Base-by-base conservation (phyloP, 2,329 filamentous ascomycete species). In the Exophiala sideris region DNA sequence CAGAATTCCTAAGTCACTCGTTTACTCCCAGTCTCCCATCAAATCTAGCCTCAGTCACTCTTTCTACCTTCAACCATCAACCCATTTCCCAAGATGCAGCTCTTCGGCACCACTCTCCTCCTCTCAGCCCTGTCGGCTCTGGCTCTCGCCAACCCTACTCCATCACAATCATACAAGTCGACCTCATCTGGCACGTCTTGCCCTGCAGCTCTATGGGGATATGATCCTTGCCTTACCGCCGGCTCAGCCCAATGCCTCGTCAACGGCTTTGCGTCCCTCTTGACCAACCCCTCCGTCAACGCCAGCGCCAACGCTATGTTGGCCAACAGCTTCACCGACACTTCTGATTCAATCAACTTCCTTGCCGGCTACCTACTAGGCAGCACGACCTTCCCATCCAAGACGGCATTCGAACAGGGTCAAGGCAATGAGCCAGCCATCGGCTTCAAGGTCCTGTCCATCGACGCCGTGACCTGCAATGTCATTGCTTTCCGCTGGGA, bases 401-500 rank as follows among this genome's bases (percentile, higher is more conserved):
- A 29, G 24, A 29, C 24, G 24, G 24, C 24, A 29, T 29, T 29
- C 24, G 24, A 29, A 29, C 5, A 29, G 24, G 24, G 24, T 8
- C 24, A 29, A 29, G 24, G 24, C 3, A 29, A 29, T 4, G 24
- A 29, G 7, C 24, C 24, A 5, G 24, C 24, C 24, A 29, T 29
- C 5, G 24, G 24, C 7, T 52, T 47, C 48, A 21, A 47, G 18
- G 46, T 69, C n/a, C 61, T 58, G 7, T 57, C 47, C 42, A 61
- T 64, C 32, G 56, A 64, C 20, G 65, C 65, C 34, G 57, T 62
- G 18, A 62, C 58, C 24, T 68, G 66, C 57, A 57, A 65, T 47
- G 61, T 63, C 41, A 61, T 70, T 29, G 61, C 63, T 5, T 39
- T 70, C 11, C 61, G 67, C 44, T 71, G 68, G 67, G 61, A 58